Base-by-base conservation (phyloP, 495 filamentous ascomycete species). In the Astrocystis sublimbata region DNA sequence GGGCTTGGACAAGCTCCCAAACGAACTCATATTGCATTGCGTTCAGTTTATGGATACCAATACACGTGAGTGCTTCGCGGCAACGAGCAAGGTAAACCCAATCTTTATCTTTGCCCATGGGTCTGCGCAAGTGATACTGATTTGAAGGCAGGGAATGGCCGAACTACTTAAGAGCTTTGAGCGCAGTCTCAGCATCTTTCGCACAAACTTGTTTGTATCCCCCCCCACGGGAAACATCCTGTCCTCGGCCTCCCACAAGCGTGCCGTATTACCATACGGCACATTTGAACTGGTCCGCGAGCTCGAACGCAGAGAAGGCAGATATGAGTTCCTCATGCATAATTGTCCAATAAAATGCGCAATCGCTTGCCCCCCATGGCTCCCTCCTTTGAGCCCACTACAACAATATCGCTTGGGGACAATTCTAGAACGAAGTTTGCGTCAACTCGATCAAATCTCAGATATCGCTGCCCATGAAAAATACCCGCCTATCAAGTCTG, bases 11-110 rank as follows among this genome's bases (percentile, higher is more conserved):
- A 0, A 0, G 0, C 0, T 64, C 0, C 58, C 60, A 13, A 9
- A 1, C 23, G 72, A 76, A 1, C n/a, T 76, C 21, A 8, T 71
- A 26, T 66, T 78, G 23, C 31, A 21, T 13, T 35, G 75, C n/a
- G 72, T 68, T 10, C 61, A 72, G 40, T 33, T 57, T 0, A 35
- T 65, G 21, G 66, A 77, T 31, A 13, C 66, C 21, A 33, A 57
- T 12, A 67, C 71, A 0, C 26, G 70, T 0, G 13, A 40, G 4
- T n/a, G 56, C 9, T 52, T 77, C 4, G 58, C 56, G 53, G 13
- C 33, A 6, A 66, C 67, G 6, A 71, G 56, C 54, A 69, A 68
- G 35, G 31, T 50, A 59, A 60, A 43, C 23, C 61, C 45, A 7
- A 21, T 19, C 24, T 68, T n/a, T 17, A 21, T 41, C 17, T 3